Percentiles rank a stretch among this genome's conserved stretches.
phyloP scores from a whole-genome alignment of 345 rosid species.

The Salix udensis region DNA sequence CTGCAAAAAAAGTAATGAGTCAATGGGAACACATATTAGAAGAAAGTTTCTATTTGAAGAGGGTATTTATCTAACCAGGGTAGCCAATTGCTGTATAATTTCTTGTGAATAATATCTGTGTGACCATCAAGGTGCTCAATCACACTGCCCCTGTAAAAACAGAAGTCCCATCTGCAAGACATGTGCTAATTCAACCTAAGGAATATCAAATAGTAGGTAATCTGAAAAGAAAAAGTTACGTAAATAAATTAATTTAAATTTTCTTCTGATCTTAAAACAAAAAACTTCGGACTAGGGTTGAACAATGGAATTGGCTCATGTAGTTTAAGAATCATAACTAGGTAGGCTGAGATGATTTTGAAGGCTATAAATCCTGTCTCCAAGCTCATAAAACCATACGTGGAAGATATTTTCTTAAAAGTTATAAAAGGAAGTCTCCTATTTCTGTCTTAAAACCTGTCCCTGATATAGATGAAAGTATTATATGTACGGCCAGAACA shows the following conservation, averaged over 20 bases:
- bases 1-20: slow-evolving; percentile 26
- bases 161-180: slow-evolving; percentile 85
- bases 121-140: slow-evolving; percentile 95
- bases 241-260: background rate
- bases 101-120: slow-evolving; percentile 65
- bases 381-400: background rate
- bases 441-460: too few relatives aligned
- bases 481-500: too few relatives aligned
- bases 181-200: slow-evolving; percentile 3
- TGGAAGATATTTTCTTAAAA: background rate
- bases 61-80: slow-evolving; percentile 50
- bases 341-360: background rate
- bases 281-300: background rate
- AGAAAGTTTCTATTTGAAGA: background rate
- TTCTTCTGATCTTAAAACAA: background rate
- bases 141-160: slow-evolving; percentile 58
- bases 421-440: background rate
- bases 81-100: slow-evolving; percentile 72
- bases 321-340: background rate
- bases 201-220: background rate
- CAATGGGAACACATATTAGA: background rate
- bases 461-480: too few relatives aligned
- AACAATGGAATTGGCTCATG: background rate
- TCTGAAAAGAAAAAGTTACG: background rate
- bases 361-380: background rate